Evolutionary conservation across 2,329 filamentous ascomycete species (phyloP).

Genomic region (Chrysosphaeria jannelii): DNA sequence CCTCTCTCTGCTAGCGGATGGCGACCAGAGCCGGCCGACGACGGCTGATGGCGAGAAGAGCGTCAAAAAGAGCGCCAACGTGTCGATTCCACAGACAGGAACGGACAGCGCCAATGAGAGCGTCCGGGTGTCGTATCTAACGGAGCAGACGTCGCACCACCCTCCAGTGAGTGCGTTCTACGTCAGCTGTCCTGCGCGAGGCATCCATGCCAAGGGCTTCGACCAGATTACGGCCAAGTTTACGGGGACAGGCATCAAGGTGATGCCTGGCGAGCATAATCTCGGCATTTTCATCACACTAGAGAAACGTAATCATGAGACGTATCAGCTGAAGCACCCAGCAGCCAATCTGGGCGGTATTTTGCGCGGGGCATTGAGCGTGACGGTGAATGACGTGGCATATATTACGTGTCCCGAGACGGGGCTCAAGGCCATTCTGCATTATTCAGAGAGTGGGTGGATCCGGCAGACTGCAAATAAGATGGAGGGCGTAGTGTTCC

Average conservation of each 20-base stretch:
- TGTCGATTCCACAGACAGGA: constrained; percentile 20
- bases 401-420: constrained; percentile 78
- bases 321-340: constrained; percentile 85
- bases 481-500: constrained; percentile 73
- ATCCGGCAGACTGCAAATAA: constrained; percentile 73
- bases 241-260: constrained; percentile 78
- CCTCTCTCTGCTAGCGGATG: not conserved
- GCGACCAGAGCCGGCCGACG: constrained; percentile 8
- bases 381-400: constrained; percentile 71
- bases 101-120: constrained; percentile 14
- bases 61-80: constrained; percentile 13
- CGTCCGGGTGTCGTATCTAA: constrained; percentile 72
- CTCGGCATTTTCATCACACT: constrained; percentile 83
- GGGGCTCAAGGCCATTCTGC: constrained; percentile 66
- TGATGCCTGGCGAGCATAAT: constrained; percentile 77
- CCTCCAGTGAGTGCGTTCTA: constrained; percentile 91
- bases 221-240: constrained; percentile 96
- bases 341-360: constrained; percentile 78
- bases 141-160: constrained; percentile 93
- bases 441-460: constrained; percentile 90
- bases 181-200: constrained; percentile 73
- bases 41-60: constrained; percentile 15
- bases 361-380: constrained; percentile 57
- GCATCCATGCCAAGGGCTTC: constrained; percentile 63
- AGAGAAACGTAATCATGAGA: constrained; percentile 51